Evolutionary conservation across 495 filamentous ascomycete genomes (phyloP).

Genomic region (Aspergillus diversus): DNA sequence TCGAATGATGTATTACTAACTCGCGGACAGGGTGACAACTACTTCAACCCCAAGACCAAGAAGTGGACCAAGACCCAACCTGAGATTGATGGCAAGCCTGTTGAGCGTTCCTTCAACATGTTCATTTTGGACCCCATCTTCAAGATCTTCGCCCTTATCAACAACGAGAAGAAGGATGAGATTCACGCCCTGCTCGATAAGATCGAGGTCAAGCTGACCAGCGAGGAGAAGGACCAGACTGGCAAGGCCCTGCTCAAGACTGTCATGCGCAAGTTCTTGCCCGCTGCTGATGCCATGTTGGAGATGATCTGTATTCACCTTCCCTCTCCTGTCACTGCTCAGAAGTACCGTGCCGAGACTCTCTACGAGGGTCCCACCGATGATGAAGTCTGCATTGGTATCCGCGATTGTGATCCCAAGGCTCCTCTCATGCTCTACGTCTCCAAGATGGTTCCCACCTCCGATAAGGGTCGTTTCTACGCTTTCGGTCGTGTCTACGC

Average conservation of each 20-base stretch:
- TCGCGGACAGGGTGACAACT: conserved; percentile 84
- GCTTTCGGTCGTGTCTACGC: conserved; percentile 99
- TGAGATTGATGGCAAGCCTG: conserved; percentile 77
- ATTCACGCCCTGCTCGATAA: conserved; percentile 80
- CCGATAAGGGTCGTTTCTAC: conserved; percentile 99
- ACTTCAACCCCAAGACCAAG: conserved; percentile 99
- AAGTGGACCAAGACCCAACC: conserved; percentile 88
- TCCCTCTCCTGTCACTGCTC: conserved; percentile 92
- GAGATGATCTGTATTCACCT: conserved; percentile 99
- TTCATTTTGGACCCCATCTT: conserved; percentile 99
- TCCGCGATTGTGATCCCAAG: conserved; percentile 97
- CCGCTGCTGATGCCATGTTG: conserved; percentile 94
- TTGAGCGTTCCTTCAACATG: conserved; percentile 98
- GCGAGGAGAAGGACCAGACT: conserved; percentile 89
- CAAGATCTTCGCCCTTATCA: conserved; percentile 92
- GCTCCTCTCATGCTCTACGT: conserved; percentile 99
- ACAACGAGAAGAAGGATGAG: conserved; percentile 99
- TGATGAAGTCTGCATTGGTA: conserved; percentile 89
- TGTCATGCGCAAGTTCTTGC: conserved; percentile 97
- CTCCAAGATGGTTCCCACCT: conserved; percentile 99
- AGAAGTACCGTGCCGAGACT: conserved; percentile 98
- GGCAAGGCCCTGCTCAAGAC: conserved; percentile 97
- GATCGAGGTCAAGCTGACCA: conserved; percentile 85
- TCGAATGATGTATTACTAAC: conserved; percentile 23
- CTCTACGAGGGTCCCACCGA: conserved; percentile 97